Conservation (phyloP, 305 asterid species). For the Withania somnifera region DNA sequence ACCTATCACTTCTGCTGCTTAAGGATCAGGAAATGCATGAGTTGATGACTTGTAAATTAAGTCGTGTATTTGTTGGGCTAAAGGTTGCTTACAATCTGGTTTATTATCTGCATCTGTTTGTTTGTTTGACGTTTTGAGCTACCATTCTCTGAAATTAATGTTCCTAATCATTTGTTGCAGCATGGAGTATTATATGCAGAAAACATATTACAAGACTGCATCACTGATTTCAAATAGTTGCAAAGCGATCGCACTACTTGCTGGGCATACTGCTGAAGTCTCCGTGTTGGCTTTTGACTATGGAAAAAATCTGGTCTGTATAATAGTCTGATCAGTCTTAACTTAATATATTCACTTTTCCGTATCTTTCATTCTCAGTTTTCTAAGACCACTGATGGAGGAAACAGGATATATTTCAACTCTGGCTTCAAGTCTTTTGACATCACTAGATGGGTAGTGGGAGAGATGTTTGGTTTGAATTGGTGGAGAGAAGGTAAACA, state of each 20-base stretch:
- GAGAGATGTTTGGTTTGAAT: too few species aligned
- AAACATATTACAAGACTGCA: constrained; percentile 95
- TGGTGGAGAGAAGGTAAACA: too few species aligned
- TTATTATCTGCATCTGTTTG: background rate
- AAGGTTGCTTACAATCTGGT: background rate
- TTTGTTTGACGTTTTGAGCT: background rate
- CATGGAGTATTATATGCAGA: constrained; percentile 99
- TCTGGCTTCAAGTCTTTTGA: too few species aligned
- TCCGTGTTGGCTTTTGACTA: constrained; percentile 81
- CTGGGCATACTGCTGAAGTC: constrained; percentile 89
- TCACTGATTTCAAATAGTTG: constrained; percentile 95
- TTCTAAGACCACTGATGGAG: too few species aligned
- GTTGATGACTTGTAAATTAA: background rate
- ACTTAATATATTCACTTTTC: background rate
- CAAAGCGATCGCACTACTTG: constrained; percentile 83
- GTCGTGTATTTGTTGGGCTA: background rate
- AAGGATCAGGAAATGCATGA: too few species aligned
- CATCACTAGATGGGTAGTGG: too few species aligned
- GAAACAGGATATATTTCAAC: too few species aligned
- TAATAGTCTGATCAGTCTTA: background rate
- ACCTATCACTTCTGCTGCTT: too few species aligned
- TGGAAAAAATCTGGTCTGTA: constrained; percentile 84
- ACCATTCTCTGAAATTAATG: background rate
- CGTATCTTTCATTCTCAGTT: too few species aligned
- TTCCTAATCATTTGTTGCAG: constrained; percentile 9